These are phyloP conservation scores for Alternaria atra DNA, from an alignment of 2,329 filamentous ascomycete species.

Conservation along the genomic window DNA sequence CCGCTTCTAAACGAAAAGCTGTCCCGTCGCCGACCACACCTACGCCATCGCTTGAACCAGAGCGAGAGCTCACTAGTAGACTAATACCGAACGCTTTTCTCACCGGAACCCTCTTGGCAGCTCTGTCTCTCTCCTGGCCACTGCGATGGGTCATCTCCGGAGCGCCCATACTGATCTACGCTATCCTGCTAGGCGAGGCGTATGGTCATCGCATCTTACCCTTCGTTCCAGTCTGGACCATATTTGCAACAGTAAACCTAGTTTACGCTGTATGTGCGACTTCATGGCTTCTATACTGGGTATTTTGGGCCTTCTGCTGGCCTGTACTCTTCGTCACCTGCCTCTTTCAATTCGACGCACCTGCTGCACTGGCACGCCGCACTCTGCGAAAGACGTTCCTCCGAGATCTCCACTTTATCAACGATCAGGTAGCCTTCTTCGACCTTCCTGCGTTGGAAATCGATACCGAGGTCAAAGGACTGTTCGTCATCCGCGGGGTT, in stretches of 20 bases:
- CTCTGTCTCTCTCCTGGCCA: conserved; percentile 28
- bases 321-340: conserved; percentile 54
- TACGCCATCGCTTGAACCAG: conserved; percentile 16
- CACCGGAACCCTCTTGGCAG: conserved; percentile 14
- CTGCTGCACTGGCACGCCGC: conserved; percentile 49
- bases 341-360: conserved; percentile 58
- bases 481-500: conserved; percentile 62
- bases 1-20: conserved; percentile 22
- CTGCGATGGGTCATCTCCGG: conserved; percentile 55
- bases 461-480: conserved; percentile 62
- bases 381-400: conserved; percentile 50
- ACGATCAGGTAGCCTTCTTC: conserved; percentile 61
- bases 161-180: conserved; percentile 50
- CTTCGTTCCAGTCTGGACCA: conserved; percentile 57
- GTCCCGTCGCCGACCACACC: conserved; percentile 14
- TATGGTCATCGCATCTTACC: conserved; percentile 54
- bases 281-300: conserved; percentile 62
- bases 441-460: conserved; percentile 63
- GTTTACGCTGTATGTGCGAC: conserved; percentile 59
- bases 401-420: conserved; percentile 59
- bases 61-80: conserved; percentile 23
- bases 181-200: conserved; percentile 48
- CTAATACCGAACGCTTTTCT: conserved; percentile 27
- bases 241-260: conserved; percentile 58
- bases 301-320: conserved; percentile 56